These are phyloP conservation scores for Babesia bigemina DNA, from an alignment of 169 alveolate genomes.

Conservation along the genomic window DNA sequence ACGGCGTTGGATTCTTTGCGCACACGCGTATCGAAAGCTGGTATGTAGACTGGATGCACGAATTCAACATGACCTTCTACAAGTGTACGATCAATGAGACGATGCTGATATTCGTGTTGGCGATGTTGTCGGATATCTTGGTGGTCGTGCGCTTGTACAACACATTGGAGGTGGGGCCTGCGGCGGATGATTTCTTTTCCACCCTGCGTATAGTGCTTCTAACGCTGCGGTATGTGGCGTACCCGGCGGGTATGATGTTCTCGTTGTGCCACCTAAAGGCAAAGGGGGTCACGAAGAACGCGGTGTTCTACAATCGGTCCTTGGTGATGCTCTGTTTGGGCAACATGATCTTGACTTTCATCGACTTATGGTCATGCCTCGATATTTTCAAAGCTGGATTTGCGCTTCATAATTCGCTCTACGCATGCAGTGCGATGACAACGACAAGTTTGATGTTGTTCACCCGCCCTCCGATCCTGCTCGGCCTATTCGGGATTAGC, in stretches of 20 bases:
- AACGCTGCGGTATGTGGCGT: conserved; percentile 5
- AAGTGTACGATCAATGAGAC: conserved; percentile 30
- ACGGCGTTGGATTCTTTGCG: conserved; percentile 43
- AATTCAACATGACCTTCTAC: conserved; percentile 49
- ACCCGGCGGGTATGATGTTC: conserved; percentile 6
- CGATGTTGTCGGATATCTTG: conserved; percentile 7
- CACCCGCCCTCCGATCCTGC: conserved; percentile 36
- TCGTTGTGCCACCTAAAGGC: neutral
- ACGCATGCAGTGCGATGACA: conserved; percentile 28
- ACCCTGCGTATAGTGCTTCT: neutral
- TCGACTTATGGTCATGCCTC: conserved; percentile 19
- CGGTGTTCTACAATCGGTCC: neutral
- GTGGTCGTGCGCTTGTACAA: conserved; percentile 28
- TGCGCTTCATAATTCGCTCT: conserved; percentile 44
- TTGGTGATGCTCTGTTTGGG: neutral
- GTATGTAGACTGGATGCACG: conserved; percentile 71
- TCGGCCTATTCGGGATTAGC: conserved; percentile 22
- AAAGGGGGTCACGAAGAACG: neutral
- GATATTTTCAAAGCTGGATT: conserved; percentile 25
- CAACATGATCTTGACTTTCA: conserved; percentile 15
- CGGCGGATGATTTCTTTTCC: conserved; percentile 5
- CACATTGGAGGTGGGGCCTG: conserved; percentile 11
- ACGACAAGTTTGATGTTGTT: conserved; percentile 32
- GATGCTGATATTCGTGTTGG: conserved; percentile 12
- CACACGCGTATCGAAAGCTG: conserved; percentile 31